phyloP scores from a whole-genome alignment of 129 eudicot genomes.

The Deinandra increscens region DNA sequence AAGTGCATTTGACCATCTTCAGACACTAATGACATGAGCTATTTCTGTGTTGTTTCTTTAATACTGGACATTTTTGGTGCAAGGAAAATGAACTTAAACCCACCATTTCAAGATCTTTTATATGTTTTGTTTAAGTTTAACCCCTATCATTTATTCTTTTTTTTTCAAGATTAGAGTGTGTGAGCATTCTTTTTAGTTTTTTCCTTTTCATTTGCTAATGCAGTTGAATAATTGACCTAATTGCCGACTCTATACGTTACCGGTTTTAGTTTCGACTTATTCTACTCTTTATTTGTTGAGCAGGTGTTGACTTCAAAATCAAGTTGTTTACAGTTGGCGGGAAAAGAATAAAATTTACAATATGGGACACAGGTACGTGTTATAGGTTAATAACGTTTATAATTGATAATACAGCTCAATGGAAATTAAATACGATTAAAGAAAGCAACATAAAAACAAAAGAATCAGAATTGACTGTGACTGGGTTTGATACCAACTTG shows the following conservation, averaged over 20 bases:
- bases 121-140: background rate
- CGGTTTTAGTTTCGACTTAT: background rate
- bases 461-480: background rate
- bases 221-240: background rate
- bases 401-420: background rate
- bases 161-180: too few species aligned
- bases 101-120: background rate
- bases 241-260: background rate
- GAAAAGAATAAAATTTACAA: slow-evolving; percentile 68
- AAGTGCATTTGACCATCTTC: background rate
- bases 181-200: background rate
- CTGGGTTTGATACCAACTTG: background rate
- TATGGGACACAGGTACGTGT: slow-evolving; percentile 74
- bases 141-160: background rate
- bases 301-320: slow-evolving; percentile 82
- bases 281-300: slow-evolving; percentile 19
- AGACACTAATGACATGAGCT: background rate
- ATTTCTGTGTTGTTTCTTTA: slow-evolving; percentile 1
- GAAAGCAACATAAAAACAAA: background rate
- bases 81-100: background rate
- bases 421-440: background rate
- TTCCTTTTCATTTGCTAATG: background rate
- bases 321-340: slow-evolving; percentile 61
- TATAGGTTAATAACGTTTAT: background rate
- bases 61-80: background rate